Evolutionary conservation across 495 filamentous ascomycete species (phyloP), one percentile per base, ranked within the genome.

Genomic region (Chlorociboria aeruginascens): DNA sequence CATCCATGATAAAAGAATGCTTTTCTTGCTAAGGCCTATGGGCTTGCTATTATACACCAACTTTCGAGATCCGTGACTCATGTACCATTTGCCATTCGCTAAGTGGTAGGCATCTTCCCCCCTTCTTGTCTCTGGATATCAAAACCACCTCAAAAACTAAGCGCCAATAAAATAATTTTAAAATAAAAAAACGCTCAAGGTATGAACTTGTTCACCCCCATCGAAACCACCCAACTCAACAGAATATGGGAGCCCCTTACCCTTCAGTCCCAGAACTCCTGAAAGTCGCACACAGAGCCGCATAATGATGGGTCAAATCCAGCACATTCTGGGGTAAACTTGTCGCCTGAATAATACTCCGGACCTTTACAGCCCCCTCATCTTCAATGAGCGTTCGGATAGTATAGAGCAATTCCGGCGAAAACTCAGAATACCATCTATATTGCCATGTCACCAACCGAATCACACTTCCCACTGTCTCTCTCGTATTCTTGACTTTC

Each of bases 351-450:
- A 98, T 86, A 52, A 97, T 95, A 57, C 89, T 95, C 55, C 93
- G 78, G 32, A 97, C 83, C 67, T 98, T 98, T 59, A 98, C 87
- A 16, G 90, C 93, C 42, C 92, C 93, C 64, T 98, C 93, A 46
- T 94, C 90, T 62, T 95, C 92, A 62, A 98, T 97, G 52, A 97
- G 72, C 53, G 83, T 89, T 52, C 92, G 82, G 45, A 97, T 81
- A 8, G 86, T 78, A 61, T 76, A 84, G 25, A 97, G 76, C 13
- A 98, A 73, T 43, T 85, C 78, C 9, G 92, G 93, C 13, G 89
- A 95, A 65, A 97, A 98, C 84, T 98, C 93, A 25, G 89, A 95
- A 67, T 97, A 98, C 92, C 92, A 96, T 51, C 92, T 79, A 66
- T 96, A 97, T 68, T 98, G 90, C 92, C 92, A 98, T 4, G 90